Percentiles rank a stretch among this genome's conserved stretches.
Conservation (phyloP, 164 flowering plant genomes). For the Chimonanthus salicifolius region DNA sequence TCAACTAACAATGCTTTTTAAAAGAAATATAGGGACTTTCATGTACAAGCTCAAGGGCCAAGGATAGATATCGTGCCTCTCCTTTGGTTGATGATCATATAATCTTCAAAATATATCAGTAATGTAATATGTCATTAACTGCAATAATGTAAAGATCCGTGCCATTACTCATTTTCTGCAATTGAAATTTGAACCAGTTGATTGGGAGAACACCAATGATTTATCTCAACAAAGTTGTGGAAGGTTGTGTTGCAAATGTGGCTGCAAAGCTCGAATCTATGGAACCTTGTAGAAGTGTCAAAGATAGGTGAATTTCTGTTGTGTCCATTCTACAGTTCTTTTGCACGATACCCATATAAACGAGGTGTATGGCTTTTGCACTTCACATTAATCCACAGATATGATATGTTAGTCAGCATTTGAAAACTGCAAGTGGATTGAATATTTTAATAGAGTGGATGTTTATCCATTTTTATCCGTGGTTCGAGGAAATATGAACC, state of each 20-base stretch:
- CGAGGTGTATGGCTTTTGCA: neutral
- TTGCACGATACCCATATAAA: neutral
- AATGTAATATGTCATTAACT: neutral
- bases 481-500: neutral
- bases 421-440: neutral
- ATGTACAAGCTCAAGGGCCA: neutral
- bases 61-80: neutral
- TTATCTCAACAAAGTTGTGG: constrained; percentile 73
- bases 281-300: constrained; percentile 85
- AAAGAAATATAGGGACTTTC: neutral
- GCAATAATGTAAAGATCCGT: neutral
- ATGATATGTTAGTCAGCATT: neutral
- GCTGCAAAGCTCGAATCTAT: constrained; percentile 87
- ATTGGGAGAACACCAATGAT: constrained; percentile 86
- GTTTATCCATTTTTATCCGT: neutral
- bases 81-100: neutral
- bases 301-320: constrained; percentile 56
- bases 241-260: constrained; percentile 67
- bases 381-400: neutral
- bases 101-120: neutral
- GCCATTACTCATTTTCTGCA: neutral
- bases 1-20: neutral
- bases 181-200: constrained; percentile 35
- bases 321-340: neutral
- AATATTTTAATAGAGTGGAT: neutral